These are phyloP conservation scores for Colletotrichum trifolii DNA, from an alignment of 2,329 filamentous ascomycete genomes.

Conservation along the genomic window DNA sequence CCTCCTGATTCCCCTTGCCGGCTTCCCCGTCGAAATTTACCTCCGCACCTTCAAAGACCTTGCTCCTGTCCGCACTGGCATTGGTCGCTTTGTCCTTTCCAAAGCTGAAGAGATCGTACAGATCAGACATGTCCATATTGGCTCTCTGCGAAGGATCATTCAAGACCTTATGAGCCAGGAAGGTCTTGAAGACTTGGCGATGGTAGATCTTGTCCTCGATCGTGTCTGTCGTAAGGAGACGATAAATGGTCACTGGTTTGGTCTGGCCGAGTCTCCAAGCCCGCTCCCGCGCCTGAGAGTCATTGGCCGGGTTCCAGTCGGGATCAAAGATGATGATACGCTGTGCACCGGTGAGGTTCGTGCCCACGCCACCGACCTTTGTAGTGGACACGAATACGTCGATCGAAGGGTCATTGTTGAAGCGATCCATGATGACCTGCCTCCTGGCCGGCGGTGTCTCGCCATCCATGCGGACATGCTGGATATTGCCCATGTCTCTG, in stretches of 20 bases:
- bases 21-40: conserved; percentile 55
- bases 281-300: conserved; percentile 92
- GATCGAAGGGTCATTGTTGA: conserved; percentile 83
- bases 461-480: conserved; percentile 92
- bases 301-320: conserved; percentile 98
- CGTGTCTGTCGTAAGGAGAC: conserved; percentile 96
- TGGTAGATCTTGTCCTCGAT: conserved; percentile 99
- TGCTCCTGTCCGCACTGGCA: conserved; percentile 82
- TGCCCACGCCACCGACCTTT: conserved; percentile 91
- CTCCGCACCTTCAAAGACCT: conserved; percentile 88
- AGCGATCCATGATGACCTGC: conserved; percentile 91
- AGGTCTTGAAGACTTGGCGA: conserved; percentile 98
- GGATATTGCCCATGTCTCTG: conserved; percentile 72
- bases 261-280: conserved; percentile 97
- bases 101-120: conserved; percentile 91
- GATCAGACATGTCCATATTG: conserved; percentile 87
- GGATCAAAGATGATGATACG: conserved; percentile 98
- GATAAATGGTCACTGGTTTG: conserved; percentile 93
- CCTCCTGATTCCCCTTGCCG: conserved; percentile 20
- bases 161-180: conserved; percentile 94
- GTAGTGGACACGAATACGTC: conserved; percentile 95
- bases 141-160: conserved; percentile 94
- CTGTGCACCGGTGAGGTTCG: conserved; percentile 94
- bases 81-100: conserved; percentile 69
- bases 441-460: conserved; percentile 87